Evolutionary conservation across 345 rosid species (phyloP), one percentile per base, ranked within the genome.

Genomic region (Boechera stricta): DNA sequence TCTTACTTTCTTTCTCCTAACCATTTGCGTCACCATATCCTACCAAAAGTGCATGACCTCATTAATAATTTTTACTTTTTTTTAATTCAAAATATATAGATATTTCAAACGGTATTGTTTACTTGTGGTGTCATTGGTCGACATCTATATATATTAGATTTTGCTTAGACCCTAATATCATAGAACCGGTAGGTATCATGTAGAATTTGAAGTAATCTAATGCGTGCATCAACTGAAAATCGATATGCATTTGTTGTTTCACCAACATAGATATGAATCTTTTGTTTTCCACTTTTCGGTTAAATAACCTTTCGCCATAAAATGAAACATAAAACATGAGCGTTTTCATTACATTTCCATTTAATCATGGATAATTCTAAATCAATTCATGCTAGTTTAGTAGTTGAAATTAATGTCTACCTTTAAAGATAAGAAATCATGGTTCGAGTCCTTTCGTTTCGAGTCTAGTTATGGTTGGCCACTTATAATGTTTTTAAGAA

Each of bases 1-100:
- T 38, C 45, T 55, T 69, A 41, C 51, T 53, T 54, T 52, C 2
- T 32, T 59, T 24, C 53, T 16, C 73, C 67, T 16, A 48, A 60
- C 38, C 31, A 60, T 12, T 76, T 69, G 49, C 47, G 52, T 69
- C 10, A 52, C 69, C 74, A 39, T 58, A 47, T 65, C 63, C 5
- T 75, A 67, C 52, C 61, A 60, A 75, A 33, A 24, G 10, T 56
- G 41, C 49, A 44, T 64, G 58, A 74, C 72, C 39, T 74, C 72
- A 68, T 45, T 47, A 45, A 29, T 62, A 58, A 21, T 2, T 7
- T 26, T 26, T 29, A 52, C 0, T 44, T 44, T 12, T 4, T 1
- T 10, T 21, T 21, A 21, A 21, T 21, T 21, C 24, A 21, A 21
- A 21, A 10, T 9, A 3, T 32, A 33, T 10, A 12, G 5, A 38